These are phyloP conservation scores for Cyberlindnera veronae DNA, from an alignment of 805 yeast genomes.

Conservation along the genomic window DNA sequence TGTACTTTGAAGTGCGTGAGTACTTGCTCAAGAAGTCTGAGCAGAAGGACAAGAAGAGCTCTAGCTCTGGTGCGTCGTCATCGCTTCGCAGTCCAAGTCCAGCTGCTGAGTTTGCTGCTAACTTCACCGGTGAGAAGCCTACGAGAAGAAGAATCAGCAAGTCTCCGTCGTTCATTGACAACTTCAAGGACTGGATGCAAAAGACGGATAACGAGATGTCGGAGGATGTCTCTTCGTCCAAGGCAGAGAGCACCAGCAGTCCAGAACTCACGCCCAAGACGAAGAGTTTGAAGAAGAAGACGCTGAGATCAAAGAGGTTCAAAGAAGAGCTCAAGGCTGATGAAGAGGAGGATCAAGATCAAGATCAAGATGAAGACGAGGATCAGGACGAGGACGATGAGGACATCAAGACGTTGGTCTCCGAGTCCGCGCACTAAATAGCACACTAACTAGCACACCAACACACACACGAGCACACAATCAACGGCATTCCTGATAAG, in stretches of 20 bases:
- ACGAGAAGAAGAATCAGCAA: conserved; percentile 14
- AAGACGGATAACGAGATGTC: conserved; percentile 23
- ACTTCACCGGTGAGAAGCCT: conserved; percentile 57
- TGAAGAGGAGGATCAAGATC: conserved; percentile 1
- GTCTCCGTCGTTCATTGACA: conserved; percentile 28
- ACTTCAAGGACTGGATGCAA: conserved; percentile 35
- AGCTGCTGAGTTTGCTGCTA: conserved; percentile 41
- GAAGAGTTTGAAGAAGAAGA: too few relatives aligned
- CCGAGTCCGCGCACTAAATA: too few relatives aligned
- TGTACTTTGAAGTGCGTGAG: conserved; percentile 82
- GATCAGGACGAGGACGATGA: conserved; percentile 9
- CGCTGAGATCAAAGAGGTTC: not conserved
- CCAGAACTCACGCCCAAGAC: conserved; percentile 10
- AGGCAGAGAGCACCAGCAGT: conserved; percentile 10
- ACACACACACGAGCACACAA: too few relatives aligned
- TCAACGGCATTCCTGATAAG: too few relatives aligned
- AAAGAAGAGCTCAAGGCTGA: conserved; percentile 1
- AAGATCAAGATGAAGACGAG: conserved; percentile 7
- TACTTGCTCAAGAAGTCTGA: conserved; percentile 49
- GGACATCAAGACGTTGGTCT: conserved; percentile 16
- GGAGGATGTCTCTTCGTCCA: conserved; percentile 10
- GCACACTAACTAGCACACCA: too few relatives aligned
- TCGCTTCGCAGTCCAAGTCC: conserved; percentile 9
- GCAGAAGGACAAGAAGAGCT: conserved; percentile 19
- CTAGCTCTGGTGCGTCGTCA: conserved; percentile 6